Base-by-base conservation (phyloP, 768 basidiomycete genomes). In the Trametopsis cervina region DNA sequence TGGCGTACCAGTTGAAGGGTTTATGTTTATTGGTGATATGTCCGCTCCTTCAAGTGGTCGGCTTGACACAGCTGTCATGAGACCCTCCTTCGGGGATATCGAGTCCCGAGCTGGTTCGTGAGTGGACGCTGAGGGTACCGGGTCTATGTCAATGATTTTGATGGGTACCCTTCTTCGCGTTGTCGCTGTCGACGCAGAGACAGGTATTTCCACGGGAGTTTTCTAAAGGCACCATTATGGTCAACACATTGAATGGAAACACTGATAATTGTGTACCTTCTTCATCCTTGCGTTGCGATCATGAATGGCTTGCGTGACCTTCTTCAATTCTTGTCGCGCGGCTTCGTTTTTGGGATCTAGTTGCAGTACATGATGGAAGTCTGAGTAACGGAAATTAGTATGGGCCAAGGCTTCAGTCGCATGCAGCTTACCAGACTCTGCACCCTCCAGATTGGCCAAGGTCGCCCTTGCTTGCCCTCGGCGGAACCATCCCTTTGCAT, bases 401-500 rank as follows among this genome's bases (percentile, higher is more conserved):
- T n/a, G n/a, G n/a, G n/a, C n/a, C n/a, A 12, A 42, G 13, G 11
- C 47, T 37, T 47, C 4, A 26, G 2, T 23, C 18, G 27, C 25
- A 13, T 43, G 9, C 15, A 37, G 4, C 11, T 11, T 53, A 84
- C 92, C 91, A 56, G 70, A 63, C 42, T 73, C 69, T 1, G 89
- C 90, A 2, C 78, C 83, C 2, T 65, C 57, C 9, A 80, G 56
- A 40, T 74, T 75, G 20, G 69, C 76, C 54, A 85, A 57, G 3
- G 67, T 80, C 11, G 71, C 62, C 38, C 84, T 69, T 1, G 91
- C 89, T 61, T 94, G 83, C 0, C 75, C 84, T 58, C 90, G 70
- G 51, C 92, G 70, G 59, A 86, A 95, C 26, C 87, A 59, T 0
- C 83, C 92, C 54, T 95, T 95, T 21, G 83, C 78, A 57, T 89